These are phyloP conservation scores for Ananas comosus DNA, from an alignment of 176 grass and related monocot species.

Conservation along the genomic window DNA sequence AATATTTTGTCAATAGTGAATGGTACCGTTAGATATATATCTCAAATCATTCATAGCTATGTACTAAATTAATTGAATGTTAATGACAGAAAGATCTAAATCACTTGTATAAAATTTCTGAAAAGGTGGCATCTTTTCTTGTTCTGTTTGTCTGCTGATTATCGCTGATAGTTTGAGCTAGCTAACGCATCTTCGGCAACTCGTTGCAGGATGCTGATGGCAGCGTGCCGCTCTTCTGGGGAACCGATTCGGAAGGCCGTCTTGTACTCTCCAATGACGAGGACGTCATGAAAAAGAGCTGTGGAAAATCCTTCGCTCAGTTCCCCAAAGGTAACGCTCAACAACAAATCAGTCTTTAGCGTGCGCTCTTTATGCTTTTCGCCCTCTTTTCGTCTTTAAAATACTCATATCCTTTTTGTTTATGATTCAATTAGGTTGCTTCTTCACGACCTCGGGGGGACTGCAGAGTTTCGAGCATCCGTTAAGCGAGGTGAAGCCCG, in stretches of 20 bases:
- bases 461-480: constrained; percentile 39
- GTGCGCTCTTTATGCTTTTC: not conserved
- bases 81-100: too few species aligned
- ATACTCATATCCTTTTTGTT: not conserved
- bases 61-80: too few species aligned
- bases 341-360: constrained; percentile 7
- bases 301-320: constrained; percentile 34
- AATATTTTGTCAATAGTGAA: too few species aligned
- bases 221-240: constrained; percentile 24
- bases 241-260: constrained; percentile 24
- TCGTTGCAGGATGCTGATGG: constrained; percentile 23
- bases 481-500: constrained; percentile 21
- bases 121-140: not conserved
- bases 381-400: not conserved
- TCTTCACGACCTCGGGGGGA: constrained; percentile 31
- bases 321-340: constrained; percentile 27
- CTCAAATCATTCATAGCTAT: too few species aligned
- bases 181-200: not conserved
- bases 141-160: not conserved
- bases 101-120: too few species aligned
- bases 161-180: not conserved
- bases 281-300: constrained; percentile 30
- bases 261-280: constrained; percentile 24
- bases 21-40: too few species aligned
- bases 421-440: constrained; percentile 25